Base-by-base conservation (phyloP, 2,329 filamentous ascomycete genomes). In the Talaromyces sp. region DNA sequence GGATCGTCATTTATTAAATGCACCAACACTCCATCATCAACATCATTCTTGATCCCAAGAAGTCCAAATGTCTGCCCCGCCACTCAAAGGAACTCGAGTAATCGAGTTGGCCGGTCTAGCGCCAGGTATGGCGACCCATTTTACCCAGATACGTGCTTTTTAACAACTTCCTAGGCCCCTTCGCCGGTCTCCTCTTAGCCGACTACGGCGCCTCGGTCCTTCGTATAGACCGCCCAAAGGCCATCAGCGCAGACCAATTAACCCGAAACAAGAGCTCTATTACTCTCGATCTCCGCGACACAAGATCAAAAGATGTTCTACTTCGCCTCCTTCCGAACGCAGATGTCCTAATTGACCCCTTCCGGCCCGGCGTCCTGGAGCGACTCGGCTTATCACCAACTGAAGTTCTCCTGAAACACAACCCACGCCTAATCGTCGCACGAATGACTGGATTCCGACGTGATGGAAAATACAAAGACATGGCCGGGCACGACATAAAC, bases 401-500 rank as follows among this genome's bases (percentile, higher is more conserved):
- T 7, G 80, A 82, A 0, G 82, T 83, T 1, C 79, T 97, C 7
- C 76, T 85, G 24, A 77, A 74, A 20, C 68, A 82, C 16, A 96
- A 97, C 71, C 88, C 87, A 10, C 79, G 86, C 0, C 76, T 97
- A 2, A 85, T 97, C 49, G 86, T 96, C 51, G 91, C 84, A 7
- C 86, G 93, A 36, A 88, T 97, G 83, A 94, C 91, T 2, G 93
- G 93, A 0, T 97, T 97, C 72, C 82, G 93, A 11, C 81, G 92
- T 35, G 90, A 95, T 73, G 93, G 92, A 0, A 87, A 85, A 64
- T 97, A 96, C 74, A 84, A 83, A 43, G 76, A 82, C 65, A 97
- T 96, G 92, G 91, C 92, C 0, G 92, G 92, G 40, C 92, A 97
- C 69, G 92, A 97, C 70, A 96, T 97, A 71, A 97, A 97, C 69